Base-by-base conservation (phyloP, 2,329 filamentous ascomycete species). In the Talaromyces sp. region DNA sequence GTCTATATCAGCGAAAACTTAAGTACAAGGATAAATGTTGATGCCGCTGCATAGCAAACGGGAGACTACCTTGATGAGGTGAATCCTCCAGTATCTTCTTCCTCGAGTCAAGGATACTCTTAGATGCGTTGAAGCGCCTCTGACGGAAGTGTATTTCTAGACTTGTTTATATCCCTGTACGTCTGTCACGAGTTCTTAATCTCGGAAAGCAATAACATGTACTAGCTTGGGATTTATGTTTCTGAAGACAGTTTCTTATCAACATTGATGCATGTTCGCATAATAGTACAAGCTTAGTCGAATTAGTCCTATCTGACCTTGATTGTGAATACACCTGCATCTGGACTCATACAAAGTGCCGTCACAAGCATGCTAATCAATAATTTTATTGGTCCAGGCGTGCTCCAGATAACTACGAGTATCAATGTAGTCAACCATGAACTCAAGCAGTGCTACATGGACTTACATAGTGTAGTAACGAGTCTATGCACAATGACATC, bases 401-500 rank as follows among this genome's bases (percentile, higher is more conserved):
- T 58, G 33, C 40, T 46, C 28, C 40, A 48, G 50, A 12, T 21
- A 12, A 37, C 31, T 59, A 31, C 35, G 23, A 9, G n/a, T 23
- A 21, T 37, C 11, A 31, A 35, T 2, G 7, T 3, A 3, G 23
- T 42, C 28, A 28, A 42, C n/a, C 16, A 21, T 5, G 21, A 5
- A 54, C n/a, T 54, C 14, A 23, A 35, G 31, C 50, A 35, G 50
- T 54, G 31, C 31, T 54, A 35, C 31, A 18, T 33, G 21, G 16
- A 25, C 3, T 28, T 48, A 28, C 23, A 28, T 33, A 33, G 25
- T 33, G 46, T 50, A 16, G 23, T 18, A 52, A 18, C 28, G 48
- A 52, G 48, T 33, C 48, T 33, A 52, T 52, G 48, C 48, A 52
- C 16, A 33, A 33, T 33, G 48, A 52, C 48, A 52, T 33, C 31